Conservation (phyloP, 2,329 filamentous ascomycete genomes). For the Bipolaris gigantea region DNA sequence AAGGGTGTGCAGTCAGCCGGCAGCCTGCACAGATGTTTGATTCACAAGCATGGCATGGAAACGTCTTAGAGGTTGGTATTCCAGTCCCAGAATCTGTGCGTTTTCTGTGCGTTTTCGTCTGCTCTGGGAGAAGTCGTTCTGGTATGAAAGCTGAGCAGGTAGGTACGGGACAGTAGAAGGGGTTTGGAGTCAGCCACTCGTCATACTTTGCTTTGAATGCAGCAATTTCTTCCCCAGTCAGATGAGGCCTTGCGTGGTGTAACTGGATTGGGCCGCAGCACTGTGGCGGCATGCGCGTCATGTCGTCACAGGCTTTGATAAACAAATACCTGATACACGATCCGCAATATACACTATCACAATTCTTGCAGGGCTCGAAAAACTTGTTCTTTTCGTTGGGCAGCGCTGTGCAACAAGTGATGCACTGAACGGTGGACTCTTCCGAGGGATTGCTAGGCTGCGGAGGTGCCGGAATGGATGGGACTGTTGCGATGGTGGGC, state of each 20-base stretch:
- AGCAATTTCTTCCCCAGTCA: conserved; percentile 42
- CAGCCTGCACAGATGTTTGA: conserved; percentile 50
- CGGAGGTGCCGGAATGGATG: not conserved
- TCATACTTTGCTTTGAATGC: conserved; percentile 50
- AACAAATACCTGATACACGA: conserved; percentile 49
- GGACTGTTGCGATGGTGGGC: not conserved
- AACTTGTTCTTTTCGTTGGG: conserved; percentile 11
- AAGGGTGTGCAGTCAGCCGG: conserved; percentile 47
- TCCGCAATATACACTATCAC: conserved; percentile 38
- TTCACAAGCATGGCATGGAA: conserved; percentile 51
- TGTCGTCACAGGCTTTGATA: conserved; percentile 44
- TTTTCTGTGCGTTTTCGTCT: conserved; percentile 18
- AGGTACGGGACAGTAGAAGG: conserved; percentile 54
- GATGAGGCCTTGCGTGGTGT: conserved; percentile 41
- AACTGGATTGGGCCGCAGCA: conserved; percentile 52
- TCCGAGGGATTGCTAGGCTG: not conserved
- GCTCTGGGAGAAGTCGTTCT: conserved; percentile 24
- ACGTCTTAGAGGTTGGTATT: conserved; percentile 25
- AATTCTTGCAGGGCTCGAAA: conserved; percentile 38
- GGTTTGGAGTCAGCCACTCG: conserved; percentile 51
- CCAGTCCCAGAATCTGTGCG: conserved; percentile 33
- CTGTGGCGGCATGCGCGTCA: conserved; percentile 49
- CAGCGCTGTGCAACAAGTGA: conserved; percentile 27
- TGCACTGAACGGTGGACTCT: conserved; percentile 17
- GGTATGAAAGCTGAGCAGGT: conserved; percentile 55